Evolutionary conservation across 2,329 filamentous ascomycete genomes (phyloP).

Genomic region (Dothiorella sarmentorum): DNA sequence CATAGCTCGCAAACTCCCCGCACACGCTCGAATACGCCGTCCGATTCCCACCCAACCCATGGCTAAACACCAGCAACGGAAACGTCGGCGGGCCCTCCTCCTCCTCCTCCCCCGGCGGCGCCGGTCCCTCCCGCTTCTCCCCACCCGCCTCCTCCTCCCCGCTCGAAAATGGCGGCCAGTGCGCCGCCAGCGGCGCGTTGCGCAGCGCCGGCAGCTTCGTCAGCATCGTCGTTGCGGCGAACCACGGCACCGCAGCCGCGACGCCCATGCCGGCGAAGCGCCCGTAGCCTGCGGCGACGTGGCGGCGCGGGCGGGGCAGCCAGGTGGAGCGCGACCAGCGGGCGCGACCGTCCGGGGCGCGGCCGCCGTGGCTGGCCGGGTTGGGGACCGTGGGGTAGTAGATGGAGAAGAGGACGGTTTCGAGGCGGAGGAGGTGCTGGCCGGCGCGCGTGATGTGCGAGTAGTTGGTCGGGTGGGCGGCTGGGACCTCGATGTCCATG

Average conservation of each 20-base stretch:
- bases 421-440: slow-evolving; percentile 48
- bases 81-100: slow-evolving; percentile 44
- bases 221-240: slow-evolving; percentile 58
- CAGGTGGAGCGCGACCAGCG: slow-evolving; percentile 57
- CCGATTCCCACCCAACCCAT: slow-evolving; percentile 62
- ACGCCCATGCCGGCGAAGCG: slow-evolving; percentile 55
- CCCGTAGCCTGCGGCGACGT: slow-evolving; percentile 60
- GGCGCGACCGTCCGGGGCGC: slow-evolving; percentile 39
- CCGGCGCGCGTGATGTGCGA: slow-evolving; percentile 50
- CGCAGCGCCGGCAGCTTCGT: slow-evolving; percentile 63
- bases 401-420: slow-evolving; percentile 62
- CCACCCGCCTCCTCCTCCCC: slow-evolving; percentile 26
- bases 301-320: slow-evolving; percentile 57
- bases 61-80: slow-evolving; percentile 63
- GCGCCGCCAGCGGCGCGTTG: slow-evolving; percentile 56
- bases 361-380: slow-evolving; percentile 32
- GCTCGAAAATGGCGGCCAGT: slow-evolving; percentile 48
- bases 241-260: slow-evolving; percentile 48
- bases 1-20: slow-evolving; percentile 63
- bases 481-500: slow-evolving; percentile 57
- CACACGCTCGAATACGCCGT: slow-evolving; percentile 62
- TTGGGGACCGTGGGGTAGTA: slow-evolving; percentile 60
- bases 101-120: slow-evolving; percentile 33
- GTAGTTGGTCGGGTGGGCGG: slow-evolving; percentile 41
- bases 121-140: slow-evolving; percentile 16